Evolutionary conservation across 306 rosid genomes (phyloP).

Genomic region (Cyamopsis tetragonoloba): DNA sequence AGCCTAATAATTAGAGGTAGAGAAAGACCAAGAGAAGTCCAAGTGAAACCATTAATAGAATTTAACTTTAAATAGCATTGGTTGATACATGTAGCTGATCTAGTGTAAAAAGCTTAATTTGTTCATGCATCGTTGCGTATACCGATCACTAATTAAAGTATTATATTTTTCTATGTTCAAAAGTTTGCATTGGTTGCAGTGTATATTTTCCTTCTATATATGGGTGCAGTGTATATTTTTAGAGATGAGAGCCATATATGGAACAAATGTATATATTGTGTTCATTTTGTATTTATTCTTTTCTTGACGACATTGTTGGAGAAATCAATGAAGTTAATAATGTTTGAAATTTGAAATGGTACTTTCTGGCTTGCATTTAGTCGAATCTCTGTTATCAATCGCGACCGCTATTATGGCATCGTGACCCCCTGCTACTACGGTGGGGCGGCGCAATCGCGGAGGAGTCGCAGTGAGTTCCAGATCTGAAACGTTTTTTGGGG

Average conservation of each 20-base stretch:
- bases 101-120: background rate
- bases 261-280: background rate
- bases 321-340: background rate
- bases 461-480: no score
- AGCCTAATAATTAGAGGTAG: background rate
- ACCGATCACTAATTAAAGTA: background rate
- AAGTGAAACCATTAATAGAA: background rate
- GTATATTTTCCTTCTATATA: background rate
- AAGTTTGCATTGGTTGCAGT: background rate
- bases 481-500: no score
- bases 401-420: no score
- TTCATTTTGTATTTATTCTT: background rate
- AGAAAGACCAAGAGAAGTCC: background rate
- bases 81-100: background rate
- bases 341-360: conserved; percentile 13
- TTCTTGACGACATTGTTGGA: background rate
- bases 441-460: no score
- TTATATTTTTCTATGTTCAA: background rate
- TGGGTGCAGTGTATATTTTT: conserved; percentile 17
- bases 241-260: background rate
- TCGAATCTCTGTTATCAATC: no score
- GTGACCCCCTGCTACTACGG: no score
- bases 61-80: background rate
- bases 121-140: background rate
- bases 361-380: conserved; percentile 10